phyloP scores from a whole-genome alignment of 495 filamentous ascomycete species.

The Cercophora samala region DNA sequence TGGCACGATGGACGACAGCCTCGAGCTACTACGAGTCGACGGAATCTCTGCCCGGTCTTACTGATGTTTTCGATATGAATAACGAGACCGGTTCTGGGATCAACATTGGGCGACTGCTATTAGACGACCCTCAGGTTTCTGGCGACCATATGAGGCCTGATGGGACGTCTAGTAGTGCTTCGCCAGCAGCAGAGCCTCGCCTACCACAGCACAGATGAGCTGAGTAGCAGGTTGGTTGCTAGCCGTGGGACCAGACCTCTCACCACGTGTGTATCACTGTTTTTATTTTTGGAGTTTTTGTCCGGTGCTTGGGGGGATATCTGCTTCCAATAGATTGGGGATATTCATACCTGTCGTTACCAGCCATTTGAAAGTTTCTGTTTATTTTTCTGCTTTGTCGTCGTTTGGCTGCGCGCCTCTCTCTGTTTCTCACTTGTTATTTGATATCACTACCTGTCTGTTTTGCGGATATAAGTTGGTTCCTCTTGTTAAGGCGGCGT shows the following conservation, averaged over 20 bases:
- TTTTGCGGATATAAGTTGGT: neutral
- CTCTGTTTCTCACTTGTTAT: conserved; percentile 3
- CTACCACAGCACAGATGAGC: neutral
- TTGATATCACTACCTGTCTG: neutral
- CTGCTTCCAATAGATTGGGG: neutral
- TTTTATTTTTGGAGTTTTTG: conserved; percentile 3
- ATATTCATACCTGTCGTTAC: conserved; percentile 10
- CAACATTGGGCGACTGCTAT: conserved; percentile 49
- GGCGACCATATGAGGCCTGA: conserved; percentile 6
- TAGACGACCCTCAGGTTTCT: conserved; percentile 37
- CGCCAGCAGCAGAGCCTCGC: conserved; percentile 7
- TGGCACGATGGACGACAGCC: conserved; percentile 34
- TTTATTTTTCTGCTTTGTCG: neutral
- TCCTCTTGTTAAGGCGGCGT: neutral
- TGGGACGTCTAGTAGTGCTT: conserved; percentile 2
- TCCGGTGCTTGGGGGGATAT: conserved; percentile 9
- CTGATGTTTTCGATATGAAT: conserved; percentile 26
- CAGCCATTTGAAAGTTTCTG: neutral
- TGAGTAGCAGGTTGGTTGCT: neutral
- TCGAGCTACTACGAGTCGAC: conserved; percentile 31
- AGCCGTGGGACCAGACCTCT: neutral
- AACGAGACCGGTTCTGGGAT: conserved; percentile 38
- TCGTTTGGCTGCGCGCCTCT: conserved; percentile 6
- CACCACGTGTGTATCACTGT: neutral
- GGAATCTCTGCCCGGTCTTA: conserved; percentile 30